Conservation (phyloP, 257 asterid species). For the Paraleonurus japonicus region DNA sequence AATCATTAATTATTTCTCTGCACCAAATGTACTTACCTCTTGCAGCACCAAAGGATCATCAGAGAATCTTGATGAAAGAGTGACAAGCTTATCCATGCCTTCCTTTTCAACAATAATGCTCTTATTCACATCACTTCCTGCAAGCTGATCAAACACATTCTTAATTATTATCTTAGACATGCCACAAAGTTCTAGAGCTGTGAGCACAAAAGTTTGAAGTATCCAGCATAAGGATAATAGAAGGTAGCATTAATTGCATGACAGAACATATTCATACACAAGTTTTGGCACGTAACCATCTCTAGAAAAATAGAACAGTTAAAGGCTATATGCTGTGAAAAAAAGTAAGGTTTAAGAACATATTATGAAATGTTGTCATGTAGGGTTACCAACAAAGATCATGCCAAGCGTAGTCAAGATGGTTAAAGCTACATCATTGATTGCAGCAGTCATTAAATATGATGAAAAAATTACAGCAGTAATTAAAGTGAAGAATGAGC, state of each 20-base stretch:
- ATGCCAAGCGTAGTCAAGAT: background rate
- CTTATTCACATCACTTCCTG: conserved; percentile 93
- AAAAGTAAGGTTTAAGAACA: background rate
- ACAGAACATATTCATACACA: background rate
- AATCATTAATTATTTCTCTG: background rate
- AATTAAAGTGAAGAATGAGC: background rate
- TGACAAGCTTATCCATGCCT: conserved; percentile 73
- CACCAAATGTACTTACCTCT: conserved; percentile 53
- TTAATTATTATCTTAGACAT: conserved; percentile 14
- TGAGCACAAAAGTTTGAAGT: background rate
- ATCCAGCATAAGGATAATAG: background rate
- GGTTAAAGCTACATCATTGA: background rate
- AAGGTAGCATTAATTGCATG: background rate
- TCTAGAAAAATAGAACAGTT: background rate
- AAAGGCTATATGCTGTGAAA: background rate
- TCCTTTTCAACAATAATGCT: conserved; percentile 70
- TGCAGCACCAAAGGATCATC: conserved; percentile 75
- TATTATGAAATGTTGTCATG: background rate
- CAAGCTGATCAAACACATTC: conserved; percentile 54
- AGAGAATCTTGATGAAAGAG: conserved; percentile 68
- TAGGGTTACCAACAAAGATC: background rate
- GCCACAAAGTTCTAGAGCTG: conserved; percentile 7
- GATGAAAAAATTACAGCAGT: conserved; percentile 9
- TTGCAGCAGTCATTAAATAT: background rate
- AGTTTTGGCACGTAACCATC: background rate